These are phyloP conservation scores for Leccinum uliginosum DNA, from an alignment of 768 basidiomycete genomes.

Conservation along the genomic window DNA sequence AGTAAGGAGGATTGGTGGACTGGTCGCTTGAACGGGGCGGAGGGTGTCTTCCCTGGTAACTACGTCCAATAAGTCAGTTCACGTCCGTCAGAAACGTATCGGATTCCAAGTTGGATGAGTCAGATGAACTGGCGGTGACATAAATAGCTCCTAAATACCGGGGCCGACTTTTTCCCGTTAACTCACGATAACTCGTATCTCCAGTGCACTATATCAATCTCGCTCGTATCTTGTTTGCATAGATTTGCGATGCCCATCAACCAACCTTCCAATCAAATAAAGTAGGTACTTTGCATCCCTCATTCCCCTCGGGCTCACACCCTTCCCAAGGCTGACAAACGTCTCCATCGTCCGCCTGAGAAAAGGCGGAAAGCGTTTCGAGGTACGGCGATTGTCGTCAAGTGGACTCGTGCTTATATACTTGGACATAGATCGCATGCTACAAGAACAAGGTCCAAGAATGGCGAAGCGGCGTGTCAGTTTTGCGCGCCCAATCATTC, in stretches of 20 bases:
- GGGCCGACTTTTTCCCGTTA: constrained; percentile 1
- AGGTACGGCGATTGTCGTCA: constrained; percentile 46
- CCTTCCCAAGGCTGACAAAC: constrained; percentile 76
- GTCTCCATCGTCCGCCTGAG: constrained; percentile 94
- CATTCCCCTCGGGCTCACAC: constrained; percentile 1
- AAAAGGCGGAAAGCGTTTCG: constrained; percentile 97
- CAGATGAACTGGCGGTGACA: neutral
- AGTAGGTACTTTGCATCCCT: constrained; percentile 39
- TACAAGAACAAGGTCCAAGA: constrained; percentile 99
- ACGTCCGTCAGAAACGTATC: neutral
- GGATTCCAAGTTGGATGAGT: neutral
- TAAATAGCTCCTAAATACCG: constrained; percentile 17
- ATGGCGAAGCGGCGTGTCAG: constrained; percentile 88
- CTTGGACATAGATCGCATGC: constrained; percentile 72
- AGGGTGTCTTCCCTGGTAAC: constrained; percentile 89
- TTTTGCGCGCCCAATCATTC: constrained; percentile 5
- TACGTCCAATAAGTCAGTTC: constrained; percentile 27
- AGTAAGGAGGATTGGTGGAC: constrained; percentile 98
- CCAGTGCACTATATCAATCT: neutral
- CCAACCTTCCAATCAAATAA: constrained; percentile 89
- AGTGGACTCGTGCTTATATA: neutral
- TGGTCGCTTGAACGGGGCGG: constrained; percentile 71
- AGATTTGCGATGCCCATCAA: constrained; percentile 46
- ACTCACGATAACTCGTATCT: neutral
- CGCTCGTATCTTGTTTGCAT: neutral